Base-by-base conservation (phyloP, 176 grass and related monocot species). In the Oryza meridionalis region DNA sequence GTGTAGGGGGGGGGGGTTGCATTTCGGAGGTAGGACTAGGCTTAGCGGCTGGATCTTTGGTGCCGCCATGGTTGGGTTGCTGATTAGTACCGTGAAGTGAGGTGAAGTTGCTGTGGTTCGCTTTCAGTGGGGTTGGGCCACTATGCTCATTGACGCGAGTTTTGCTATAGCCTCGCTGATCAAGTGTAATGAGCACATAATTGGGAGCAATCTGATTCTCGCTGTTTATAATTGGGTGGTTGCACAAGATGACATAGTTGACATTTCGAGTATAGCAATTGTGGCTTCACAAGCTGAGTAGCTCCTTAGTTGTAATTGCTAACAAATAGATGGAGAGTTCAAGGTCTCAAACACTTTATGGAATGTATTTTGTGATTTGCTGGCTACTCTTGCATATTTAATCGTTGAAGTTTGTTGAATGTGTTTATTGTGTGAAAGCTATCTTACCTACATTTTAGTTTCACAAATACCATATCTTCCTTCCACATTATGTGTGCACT, bases 271-370 rank as follows among this genome's bases (percentile, higher is more conserved):
- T 64, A 42, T 59, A 50, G 10, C 21, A 46, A 50, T 70, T 10
- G 69, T 72, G 76, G 67, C 13, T 22, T 80, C 26, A 49, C 53
- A 42, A 51, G 10, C 27, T 76, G 65, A 21, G 77, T 64, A 33
- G 27, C 27, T 35, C 40, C 13, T n/a, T 77, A 81, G 12, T 37
- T 2, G 58, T 22, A 62, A 24, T 7, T 22, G 58, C 27, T 59
- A 58, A n/a, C 5, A 5, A 50, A 79, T 72, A 27, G 26, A 72
- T 82, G 59, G 38, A 78, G 7, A 67, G 19, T 59, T 61, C n/a
- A 67, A 58, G 24, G 9, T 63, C 25, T 53, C 66, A 17, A 17
- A 4, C 62, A 7, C 2, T 73, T 31, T 1, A 49, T 67, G 26
- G 67, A 35, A 68, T 45, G 11, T 76, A 38, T 27, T 62, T 22